These are phyloP conservation scores for Tylopilus subfusipes DNA, from an alignment of 768 basidiomycete genomes.

Conservation along the genomic window DNA sequence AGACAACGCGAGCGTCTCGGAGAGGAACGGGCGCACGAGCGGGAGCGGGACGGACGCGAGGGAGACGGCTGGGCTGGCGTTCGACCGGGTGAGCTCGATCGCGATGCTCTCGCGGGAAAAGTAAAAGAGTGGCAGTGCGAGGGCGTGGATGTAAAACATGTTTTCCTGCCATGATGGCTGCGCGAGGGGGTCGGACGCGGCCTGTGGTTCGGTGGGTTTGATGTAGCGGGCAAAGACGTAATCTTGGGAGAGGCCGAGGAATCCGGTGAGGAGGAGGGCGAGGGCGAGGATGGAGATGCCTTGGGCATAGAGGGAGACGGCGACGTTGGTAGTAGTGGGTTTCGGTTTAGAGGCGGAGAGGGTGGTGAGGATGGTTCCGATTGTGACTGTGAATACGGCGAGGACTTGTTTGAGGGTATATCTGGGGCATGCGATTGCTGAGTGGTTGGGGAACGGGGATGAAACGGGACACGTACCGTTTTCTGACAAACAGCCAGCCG, in stretches of 20 bases:
- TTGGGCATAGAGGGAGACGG: constrained; percentile 45
- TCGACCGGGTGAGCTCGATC: constrained; percentile 16
- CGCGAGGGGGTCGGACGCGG: constrained; percentile 14
- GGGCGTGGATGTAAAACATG: constrained; percentile 87
- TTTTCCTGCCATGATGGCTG: constrained; percentile 73
- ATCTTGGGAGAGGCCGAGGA: constrained; percentile 85
- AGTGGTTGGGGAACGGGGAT: constrained; percentile 9
- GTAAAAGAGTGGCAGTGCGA: constrained; percentile 74
- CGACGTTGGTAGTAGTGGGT: neutral
- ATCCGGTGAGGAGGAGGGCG: constrained; percentile 76
- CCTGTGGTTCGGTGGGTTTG: constrained; percentile 21
- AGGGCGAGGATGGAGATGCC: constrained; percentile 73
- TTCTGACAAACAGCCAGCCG: constrained; percentile 64
- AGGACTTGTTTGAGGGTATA: constrained; percentile 62
- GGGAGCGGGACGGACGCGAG: constrained; percentile 1
- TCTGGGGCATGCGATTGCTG: constrained; percentile 33
- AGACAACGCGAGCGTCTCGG: constrained; percentile 42
- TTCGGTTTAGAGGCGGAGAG: constrained; percentile 59
- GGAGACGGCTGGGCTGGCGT: constrained; percentile 12
- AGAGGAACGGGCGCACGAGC: neutral
- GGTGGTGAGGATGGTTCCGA: constrained; percentile 78
- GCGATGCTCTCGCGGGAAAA: constrained; percentile 53
- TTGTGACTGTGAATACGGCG: constrained; percentile 77
- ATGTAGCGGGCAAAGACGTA: constrained; percentile 60
- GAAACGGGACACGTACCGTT: constrained; percentile 43